phyloP scores from a whole-genome alignment of 2,329 filamentous ascomycete genomes.

The Alternaria alternata region DNA sequence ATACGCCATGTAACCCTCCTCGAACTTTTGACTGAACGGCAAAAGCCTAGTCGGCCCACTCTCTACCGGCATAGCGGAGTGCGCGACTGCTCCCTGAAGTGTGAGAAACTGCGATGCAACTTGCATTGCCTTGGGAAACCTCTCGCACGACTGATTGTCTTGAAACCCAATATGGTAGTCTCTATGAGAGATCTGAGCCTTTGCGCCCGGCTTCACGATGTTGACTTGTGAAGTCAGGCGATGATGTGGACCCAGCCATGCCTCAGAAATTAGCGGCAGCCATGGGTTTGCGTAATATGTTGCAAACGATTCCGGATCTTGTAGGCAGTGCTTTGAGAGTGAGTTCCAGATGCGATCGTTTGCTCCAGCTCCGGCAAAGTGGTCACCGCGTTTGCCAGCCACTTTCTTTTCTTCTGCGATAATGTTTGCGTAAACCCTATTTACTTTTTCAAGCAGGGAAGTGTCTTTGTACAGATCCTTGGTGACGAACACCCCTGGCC shows the following conservation, averaged over 20 bases:
- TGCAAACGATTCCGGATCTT: conserved; percentile 62
- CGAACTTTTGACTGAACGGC: conserved; percentile 67
- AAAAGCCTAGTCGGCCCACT: conserved; percentile 68
- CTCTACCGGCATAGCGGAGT: conserved; percentile 66
- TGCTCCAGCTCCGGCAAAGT: conserved; percentile 64
- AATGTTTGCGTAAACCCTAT: conserved; percentile 29
- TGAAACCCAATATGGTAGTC: conserved; percentile 73
- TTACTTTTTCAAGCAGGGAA: conserved; percentile 40
- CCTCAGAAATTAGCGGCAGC: conserved; percentile 60
- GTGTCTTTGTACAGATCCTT: conserved; percentile 48
- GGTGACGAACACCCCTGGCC: conserved; percentile 68
- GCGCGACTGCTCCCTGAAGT: conserved; percentile 69
- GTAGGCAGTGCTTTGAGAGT: conserved; percentile 66
- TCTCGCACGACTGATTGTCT: conserved; percentile 54
- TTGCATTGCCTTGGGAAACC: conserved; percentile 63
- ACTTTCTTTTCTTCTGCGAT: conserved; percentile 61
- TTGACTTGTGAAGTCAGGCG: conserved; percentile 70
- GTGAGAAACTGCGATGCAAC: conserved; percentile 65
- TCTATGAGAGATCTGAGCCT: conserved; percentile 65
- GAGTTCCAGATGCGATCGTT: conserved; percentile 73
- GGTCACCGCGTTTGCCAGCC: conserved; percentile 61
- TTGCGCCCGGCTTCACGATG: conserved; percentile 66
- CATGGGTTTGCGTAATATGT: conserved; percentile 69
- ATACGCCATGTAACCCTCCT: conserved; percentile 67
- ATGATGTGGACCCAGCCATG: conserved; percentile 69